phyloP scores from a whole-genome alignment of 2,329 filamentous ascomycete species.

The Microdochium nivale region DNA sequence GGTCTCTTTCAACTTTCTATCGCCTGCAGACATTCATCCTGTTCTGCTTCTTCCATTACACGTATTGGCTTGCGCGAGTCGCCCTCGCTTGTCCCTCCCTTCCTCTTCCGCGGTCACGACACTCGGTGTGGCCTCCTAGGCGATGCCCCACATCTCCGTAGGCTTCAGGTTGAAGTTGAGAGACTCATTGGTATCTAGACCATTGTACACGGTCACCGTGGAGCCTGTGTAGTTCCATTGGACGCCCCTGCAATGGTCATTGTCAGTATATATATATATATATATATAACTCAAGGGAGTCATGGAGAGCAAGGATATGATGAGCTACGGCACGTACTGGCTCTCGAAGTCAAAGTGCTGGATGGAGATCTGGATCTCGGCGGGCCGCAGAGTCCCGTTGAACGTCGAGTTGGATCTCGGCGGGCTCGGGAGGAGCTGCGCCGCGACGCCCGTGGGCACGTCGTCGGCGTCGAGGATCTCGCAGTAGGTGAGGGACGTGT shows the following conservation, averaged over 20 bases:
- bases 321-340: background rate
- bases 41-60: background rate
- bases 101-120: too few relatives aligned
- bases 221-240: slow-evolving; percentile 23
- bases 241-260: slow-evolving; percentile 5
- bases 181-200: slow-evolving; percentile 8
- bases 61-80: too few relatives aligned
- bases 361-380: background rate
- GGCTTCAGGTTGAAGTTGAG: slow-evolving; percentile 20
- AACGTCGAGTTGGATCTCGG: background rate
- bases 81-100: too few relatives aligned
- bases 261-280: background rate
- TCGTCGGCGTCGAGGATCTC: background rate
- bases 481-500: background rate
- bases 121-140: slow-evolving; percentile 2
- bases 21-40: too few relatives aligned
- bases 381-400: background rate
- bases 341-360: background rate
- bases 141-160: slow-evolving; percentile 17
- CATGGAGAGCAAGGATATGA: background rate
- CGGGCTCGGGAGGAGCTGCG: background rate
- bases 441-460: background rate
- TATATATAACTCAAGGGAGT: background rate
- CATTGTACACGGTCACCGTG: slow-evolving; percentile 16
- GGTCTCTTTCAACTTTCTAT: too few relatives aligned